phyloP scores from a whole-genome alignment of 2,329 filamentous ascomycete species.

The Nemania sp. region DNA sequence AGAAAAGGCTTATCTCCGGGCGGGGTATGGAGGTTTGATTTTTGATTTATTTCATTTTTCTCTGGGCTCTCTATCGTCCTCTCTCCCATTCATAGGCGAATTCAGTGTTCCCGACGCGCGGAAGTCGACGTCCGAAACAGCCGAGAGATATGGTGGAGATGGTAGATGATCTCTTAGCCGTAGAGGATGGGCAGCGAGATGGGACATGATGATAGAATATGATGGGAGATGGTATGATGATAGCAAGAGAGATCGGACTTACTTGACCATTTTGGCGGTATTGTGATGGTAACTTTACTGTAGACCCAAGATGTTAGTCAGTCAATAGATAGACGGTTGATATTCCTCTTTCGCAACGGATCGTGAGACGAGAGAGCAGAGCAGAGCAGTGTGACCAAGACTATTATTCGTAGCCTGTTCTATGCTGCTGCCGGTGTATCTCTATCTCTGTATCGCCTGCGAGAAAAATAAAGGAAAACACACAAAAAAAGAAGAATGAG shows the following conservation, averaged over 20 bases:
- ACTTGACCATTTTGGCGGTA: conserved; percentile 99
- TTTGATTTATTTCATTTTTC: conserved; percentile 24
- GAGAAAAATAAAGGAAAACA: too few species aligned
- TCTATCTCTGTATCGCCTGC: conserved; percentile 1
- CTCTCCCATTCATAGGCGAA: neutral
- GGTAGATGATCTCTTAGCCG: too few species aligned
- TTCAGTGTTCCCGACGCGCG: neutral
- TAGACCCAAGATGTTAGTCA: conserved; percentile 20
- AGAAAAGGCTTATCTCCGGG: conserved; percentile 48
- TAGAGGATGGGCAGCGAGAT: neutral
- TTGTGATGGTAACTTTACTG: conserved; percentile 55
- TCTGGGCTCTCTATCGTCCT: too few species aligned
- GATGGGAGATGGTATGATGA: neutral
- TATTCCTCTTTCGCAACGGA: neutral
- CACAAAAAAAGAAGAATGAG: too few species aligned
- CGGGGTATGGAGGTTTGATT: conserved; percentile 35
- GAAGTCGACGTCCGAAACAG: neutral
- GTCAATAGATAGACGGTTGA: neutral
- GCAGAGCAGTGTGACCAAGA: conserved; percentile 23
- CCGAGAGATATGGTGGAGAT: neutral
- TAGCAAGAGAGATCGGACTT: conserved; percentile 59
- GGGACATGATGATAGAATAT: neutral
- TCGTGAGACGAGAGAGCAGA: conserved; percentile 3
- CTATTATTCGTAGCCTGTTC: neutral
- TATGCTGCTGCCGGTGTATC: neutral